These are phyloP conservation scores for Cadophora sp. DNA, from an alignment of 2,329 filamentous ascomycete species.

Conservation along the genomic window DNA sequence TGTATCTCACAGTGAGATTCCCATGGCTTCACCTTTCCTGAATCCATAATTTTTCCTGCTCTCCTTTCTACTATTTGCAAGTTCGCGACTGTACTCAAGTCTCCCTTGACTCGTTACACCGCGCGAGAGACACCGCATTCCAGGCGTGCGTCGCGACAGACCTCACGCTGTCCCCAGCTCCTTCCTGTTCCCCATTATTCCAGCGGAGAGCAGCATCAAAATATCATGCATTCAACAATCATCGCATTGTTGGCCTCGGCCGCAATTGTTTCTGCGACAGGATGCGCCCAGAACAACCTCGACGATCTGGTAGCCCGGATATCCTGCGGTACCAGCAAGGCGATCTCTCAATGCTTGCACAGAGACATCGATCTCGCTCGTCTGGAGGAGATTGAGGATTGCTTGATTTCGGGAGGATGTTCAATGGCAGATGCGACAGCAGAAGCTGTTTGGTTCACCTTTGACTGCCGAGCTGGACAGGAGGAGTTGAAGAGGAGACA, in stretches of 20 bases:
- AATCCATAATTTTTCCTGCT: neutral
- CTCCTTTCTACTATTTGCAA: neutral
- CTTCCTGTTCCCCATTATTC: neutral
- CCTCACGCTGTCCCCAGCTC: neutral
- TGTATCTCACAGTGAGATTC: slow-evolving; percentile 22
- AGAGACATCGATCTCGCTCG: slow-evolving; percentile 26
- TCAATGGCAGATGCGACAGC: slow-evolving; percentile 29
- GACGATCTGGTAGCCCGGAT: slow-evolving; percentile 32
- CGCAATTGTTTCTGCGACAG: slow-evolving; percentile 31
- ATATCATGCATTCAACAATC: slow-evolving; percentile 35
- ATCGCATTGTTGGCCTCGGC: slow-evolving; percentile 31
- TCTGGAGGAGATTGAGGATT: slow-evolving; percentile 35
- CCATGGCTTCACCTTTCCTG: neutral
- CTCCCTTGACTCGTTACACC: slow-evolving; percentile 6
- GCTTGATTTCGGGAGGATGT: slow-evolving; percentile 37
- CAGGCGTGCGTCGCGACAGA: neutral
- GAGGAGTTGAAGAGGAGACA: slow-evolving; percentile 36
- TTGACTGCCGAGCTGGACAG: slow-evolving; percentile 28
- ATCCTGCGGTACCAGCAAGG: slow-evolving; percentile 33
- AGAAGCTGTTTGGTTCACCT: slow-evolving; percentile 32
- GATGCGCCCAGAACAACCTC: slow-evolving; percentile 32
- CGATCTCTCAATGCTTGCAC: slow-evolving; percentile 35
- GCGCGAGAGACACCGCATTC: neutral
- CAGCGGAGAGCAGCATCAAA: slow-evolving; percentile 8
- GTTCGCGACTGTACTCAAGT: neutral